phyloP scores from a whole-genome alignment of 352 stramenopile genomes.

The Globisporangium lucens region DNA sequence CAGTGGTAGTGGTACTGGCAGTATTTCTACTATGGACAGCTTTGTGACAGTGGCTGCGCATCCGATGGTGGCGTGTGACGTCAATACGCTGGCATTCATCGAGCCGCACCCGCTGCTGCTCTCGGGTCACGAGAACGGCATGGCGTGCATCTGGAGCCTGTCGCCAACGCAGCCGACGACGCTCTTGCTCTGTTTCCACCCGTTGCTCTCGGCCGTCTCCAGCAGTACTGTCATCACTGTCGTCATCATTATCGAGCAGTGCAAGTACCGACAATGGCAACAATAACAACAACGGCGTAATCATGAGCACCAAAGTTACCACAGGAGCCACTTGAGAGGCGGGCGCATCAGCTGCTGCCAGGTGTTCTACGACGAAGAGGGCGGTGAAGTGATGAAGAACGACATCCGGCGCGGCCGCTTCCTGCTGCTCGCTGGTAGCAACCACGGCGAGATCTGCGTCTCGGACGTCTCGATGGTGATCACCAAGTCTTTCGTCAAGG shows the following conservation, averaged over 20 bases:
- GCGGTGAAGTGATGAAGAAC: slow-evolving; percentile 45
- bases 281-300: background rate
- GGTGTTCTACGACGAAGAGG: slow-evolving; percentile 61
- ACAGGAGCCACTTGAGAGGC: slow-evolving; percentile 11
- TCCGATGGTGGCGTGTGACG: slow-evolving; percentile 30
- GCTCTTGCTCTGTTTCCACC: slow-evolving; percentile 40
- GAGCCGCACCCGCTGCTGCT: slow-evolving; percentile 73
- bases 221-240: background rate
- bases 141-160: slow-evolving; percentile 58
- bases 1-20: background rate
- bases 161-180: slow-evolving; percentile 42
- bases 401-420: slow-evolving; percentile 48
- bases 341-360: slow-evolving; percentile 43
- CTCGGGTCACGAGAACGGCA: slow-evolving; percentile 66
- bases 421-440: slow-evolving; percentile 35
- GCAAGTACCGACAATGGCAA: background rate
- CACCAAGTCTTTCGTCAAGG: slow-evolving; percentile 30
- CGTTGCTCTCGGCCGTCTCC: background rate
- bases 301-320: background rate
- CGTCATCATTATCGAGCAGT: background rate
- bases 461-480: slow-evolving; percentile 59
- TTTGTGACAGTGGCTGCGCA: slow-evolving; percentile 1
- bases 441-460: slow-evolving; percentile 45
- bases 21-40: slow-evolving; percentile 8
- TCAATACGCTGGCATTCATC: slow-evolving; percentile 66